These are phyloP conservation scores for Colletotrichum plurivorum DNA, from an alignment of 2,329 filamentous ascomycete species.

Conservation along the genomic window DNA sequence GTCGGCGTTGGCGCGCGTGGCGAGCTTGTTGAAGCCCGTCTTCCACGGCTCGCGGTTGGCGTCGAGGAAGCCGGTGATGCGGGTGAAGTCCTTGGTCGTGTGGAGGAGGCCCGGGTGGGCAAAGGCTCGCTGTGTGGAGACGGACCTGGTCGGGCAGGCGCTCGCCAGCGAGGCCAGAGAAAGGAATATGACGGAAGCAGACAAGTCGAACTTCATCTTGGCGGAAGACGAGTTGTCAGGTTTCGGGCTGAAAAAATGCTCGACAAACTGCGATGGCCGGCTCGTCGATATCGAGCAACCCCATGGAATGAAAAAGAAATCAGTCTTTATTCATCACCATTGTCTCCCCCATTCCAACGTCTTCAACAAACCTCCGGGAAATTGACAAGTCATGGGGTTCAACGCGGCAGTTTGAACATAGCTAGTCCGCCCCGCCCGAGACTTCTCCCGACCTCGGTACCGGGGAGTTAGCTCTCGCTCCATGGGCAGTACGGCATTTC, in stretches of 20 bases:
- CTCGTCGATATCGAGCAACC: neutral
- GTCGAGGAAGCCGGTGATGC: slow-evolving; percentile 55
- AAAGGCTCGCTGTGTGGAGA: neutral
- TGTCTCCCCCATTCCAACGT: neutral
- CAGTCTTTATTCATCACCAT: too few species aligned
- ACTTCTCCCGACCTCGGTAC: neutral
- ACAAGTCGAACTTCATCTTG: slow-evolving; percentile 18
- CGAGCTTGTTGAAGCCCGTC: slow-evolving; percentile 51
- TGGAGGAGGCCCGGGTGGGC: slow-evolving; percentile 48
- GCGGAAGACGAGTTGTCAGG: neutral
- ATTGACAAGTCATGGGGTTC: neutral
- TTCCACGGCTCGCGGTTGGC: slow-evolving; percentile 48
- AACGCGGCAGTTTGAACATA: neutral
- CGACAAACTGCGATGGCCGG: neutral
- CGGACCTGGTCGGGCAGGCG: neutral
- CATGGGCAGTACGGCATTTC: neutral
- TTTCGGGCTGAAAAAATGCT: neutral
- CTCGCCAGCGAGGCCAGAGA: neutral
- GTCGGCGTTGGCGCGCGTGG: slow-evolving; percentile 46
- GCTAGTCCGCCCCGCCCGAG: neutral
- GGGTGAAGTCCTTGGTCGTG: slow-evolving; percentile 52
- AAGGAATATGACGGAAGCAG: neutral
- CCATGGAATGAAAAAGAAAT: neutral
- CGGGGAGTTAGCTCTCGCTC: neutral
- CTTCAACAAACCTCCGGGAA: neutral